These are phyloP conservation scores for Blastocladiella emersonii DNA, from an alignment of 371 early-diverging fungal genomes.

Conservation along the genomic window DNA sequence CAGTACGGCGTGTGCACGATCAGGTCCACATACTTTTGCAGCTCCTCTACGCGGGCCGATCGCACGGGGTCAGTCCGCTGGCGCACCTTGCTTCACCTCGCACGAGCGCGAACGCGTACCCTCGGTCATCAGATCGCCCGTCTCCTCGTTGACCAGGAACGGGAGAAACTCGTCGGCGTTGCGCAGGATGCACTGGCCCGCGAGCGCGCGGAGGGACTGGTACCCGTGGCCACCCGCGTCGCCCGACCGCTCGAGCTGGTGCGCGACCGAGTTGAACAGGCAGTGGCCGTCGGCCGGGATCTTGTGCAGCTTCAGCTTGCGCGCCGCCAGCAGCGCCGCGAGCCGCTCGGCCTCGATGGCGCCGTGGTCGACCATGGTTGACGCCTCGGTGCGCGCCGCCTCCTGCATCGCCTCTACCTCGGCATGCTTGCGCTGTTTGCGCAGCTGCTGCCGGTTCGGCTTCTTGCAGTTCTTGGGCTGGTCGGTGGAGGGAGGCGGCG, in stretches of 20 bases:
- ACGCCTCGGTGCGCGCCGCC: constrained; percentile 68
- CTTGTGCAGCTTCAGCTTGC: constrained; percentile 14
- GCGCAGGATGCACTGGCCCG: constrained; percentile 63
- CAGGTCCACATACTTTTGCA: constrained; percentile 56
- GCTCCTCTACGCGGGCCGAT: constrained; percentile 36
- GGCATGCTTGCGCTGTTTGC: constrained; percentile 42
- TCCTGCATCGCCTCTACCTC: constrained; percentile 56
- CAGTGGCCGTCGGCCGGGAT: constrained; percentile 76
- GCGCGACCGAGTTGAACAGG: constrained; percentile 64
- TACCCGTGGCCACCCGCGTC: not conserved
- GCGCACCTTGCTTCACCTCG: too few relatives aligned
- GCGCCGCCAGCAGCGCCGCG: constrained; percentile 25
- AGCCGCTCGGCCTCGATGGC: constrained; percentile 61
- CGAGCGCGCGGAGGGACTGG: constrained; percentile 43
- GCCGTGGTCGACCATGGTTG: constrained; percentile 51
- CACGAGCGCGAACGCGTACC: constrained; percentile 17
- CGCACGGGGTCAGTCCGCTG: not conserved
- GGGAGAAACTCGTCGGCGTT: constrained; percentile 77
- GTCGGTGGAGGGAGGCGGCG: constrained; percentile 4
- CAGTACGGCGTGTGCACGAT: constrained; percentile 70
- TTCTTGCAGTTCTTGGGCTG: constrained; percentile 27
- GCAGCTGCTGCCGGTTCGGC: constrained; percentile 46
- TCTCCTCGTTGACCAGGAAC: constrained; percentile 57
- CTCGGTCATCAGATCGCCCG: constrained; percentile 52
- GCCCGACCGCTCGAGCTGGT: constrained; percentile 41